These are phyloP conservation scores for Calycina marina DNA, from an alignment of 2,329 filamentous ascomycete species.

Conservation along the genomic window DNA sequence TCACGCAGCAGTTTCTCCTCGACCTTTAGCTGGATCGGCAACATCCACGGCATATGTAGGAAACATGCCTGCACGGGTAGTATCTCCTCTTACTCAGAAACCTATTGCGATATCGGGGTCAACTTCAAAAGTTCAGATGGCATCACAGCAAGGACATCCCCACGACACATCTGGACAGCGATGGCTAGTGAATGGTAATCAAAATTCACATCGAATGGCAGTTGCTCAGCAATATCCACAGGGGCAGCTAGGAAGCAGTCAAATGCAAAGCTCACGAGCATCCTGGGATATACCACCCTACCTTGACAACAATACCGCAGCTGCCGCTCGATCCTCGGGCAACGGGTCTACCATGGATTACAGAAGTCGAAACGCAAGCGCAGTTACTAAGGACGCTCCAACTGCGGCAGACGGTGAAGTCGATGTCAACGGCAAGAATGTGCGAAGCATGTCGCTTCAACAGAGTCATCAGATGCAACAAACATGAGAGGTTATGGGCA, in stretches of 20 bases:
- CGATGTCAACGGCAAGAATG: constrained; percentile 14
- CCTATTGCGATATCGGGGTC: constrained; percentile 10
- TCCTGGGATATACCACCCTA: constrained; percentile 23
- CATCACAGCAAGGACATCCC: constrained; percentile 10
- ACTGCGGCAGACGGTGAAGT: constrained; percentile 13
- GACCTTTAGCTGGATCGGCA: constrained; percentile 19
- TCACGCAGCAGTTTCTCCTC: constrained; percentile 20
- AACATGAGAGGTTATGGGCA: constrained; percentile 9
- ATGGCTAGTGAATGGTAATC: too few relatives aligned
- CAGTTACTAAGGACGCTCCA: constrained; percentile 7
- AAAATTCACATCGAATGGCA: constrained; percentile 18
- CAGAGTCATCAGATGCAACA: constrained; percentile 21
- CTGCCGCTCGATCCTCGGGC: constrained; percentile 15
- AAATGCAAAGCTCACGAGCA: constrained; percentile 12
- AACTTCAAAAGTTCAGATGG: constrained; percentile 18
- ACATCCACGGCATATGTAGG: constrained; percentile 15
- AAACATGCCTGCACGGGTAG: constrained; percentile 14
- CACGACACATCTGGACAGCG: constrained; percentile 15
- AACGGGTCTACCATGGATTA: background rate
- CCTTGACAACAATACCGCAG: constrained; percentile 19
- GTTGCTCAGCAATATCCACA: constrained; percentile 14
- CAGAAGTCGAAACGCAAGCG: too few relatives aligned
- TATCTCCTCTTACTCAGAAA: constrained; percentile 19
- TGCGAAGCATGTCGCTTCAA: constrained; percentile 13
- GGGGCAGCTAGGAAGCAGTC: constrained; percentile 7